A percentile compares a stretch with the other conserved stretches of the same genome.
phyloP scores from a whole-genome alignment of 495 filamentous ascomycete species.

The Tuber borchii region DNA sequence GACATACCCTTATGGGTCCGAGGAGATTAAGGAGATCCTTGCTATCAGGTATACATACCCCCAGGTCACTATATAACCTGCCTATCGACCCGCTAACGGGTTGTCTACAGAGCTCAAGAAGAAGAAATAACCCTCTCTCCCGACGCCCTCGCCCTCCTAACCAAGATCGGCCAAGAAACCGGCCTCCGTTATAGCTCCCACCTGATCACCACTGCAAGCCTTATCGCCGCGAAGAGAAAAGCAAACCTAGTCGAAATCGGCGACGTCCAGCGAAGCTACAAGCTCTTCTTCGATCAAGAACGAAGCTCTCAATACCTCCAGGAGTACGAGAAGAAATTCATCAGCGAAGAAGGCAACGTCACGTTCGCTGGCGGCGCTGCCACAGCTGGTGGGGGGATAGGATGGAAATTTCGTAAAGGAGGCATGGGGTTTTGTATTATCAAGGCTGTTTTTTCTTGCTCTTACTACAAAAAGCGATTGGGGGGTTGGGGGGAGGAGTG shows the following conservation, averaged over 20 bases:
- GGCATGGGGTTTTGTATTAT: not conserved
- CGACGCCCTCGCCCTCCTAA: slow-evolving; percentile 82
- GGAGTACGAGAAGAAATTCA: slow-evolving; percentile 86
- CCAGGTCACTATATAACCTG: not conserved
- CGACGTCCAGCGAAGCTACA: slow-evolving; percentile 88
- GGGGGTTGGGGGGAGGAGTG: not conserved
- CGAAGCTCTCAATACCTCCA: slow-evolving; percentile 84
- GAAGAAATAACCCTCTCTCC: slow-evolving; percentile 87
- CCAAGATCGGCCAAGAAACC: slow-evolving; percentile 90
- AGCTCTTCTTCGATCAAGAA: slow-evolving; percentile 81
- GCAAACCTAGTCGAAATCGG: slow-evolving; percentile 66
- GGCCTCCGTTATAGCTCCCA: slow-evolving; percentile 91
- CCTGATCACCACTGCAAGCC: slow-evolving; percentile 84
- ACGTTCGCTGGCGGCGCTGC: slow-evolving; percentile 52
- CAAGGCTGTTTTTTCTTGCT: not conserved
- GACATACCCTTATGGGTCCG: slow-evolving; percentile 76
- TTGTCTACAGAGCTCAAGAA: slow-evolving; percentile 63
- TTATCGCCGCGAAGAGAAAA: slow-evolving; percentile 71
- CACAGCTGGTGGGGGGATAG: slow-evolving; percentile 60
- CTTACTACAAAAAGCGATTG: not conserved
- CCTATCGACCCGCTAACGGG: not conserved
- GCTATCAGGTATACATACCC: slow-evolving; percentile 50
- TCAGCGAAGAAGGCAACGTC: slow-evolving; percentile 76
- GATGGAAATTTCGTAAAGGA: slow-evolving; percentile 68
- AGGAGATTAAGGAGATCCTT: slow-evolving; percentile 86